A percentile compares a stretch with the other conserved stretches of the same genome.
These are phyloP conservation scores for Pseudocercospora cruenta DNA, from an alignment of 2,329 filamentous ascomycete genomes.

Conservation along the genomic window DNA sequence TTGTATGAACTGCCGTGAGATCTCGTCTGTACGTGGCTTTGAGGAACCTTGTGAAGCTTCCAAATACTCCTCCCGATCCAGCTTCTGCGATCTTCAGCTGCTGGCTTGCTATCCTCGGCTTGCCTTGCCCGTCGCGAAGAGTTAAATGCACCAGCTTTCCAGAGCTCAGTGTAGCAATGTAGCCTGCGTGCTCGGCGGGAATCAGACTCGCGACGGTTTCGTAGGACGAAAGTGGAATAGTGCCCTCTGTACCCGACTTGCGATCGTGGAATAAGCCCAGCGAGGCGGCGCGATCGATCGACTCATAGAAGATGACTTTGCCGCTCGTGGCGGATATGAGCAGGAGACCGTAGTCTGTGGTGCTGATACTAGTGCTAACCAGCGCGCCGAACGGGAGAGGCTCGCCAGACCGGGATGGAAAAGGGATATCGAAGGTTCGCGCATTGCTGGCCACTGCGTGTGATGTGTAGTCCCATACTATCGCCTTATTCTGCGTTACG, in stretches of 20 bases:
- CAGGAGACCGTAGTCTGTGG: constrained; percentile 82
- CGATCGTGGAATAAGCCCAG: constrained; percentile 82
- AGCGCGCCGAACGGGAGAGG: constrained; percentile 81
- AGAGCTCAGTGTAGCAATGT: constrained; percentile 80
- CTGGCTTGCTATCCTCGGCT: constrained; percentile 76
- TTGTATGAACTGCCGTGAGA: constrained; percentile 77
- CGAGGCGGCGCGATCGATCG: constrained; percentile 83
- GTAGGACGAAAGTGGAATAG: constrained; percentile 71
- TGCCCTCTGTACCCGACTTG: constrained; percentile 75
- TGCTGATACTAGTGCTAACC: constrained; percentile 75
- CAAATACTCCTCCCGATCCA: constrained; percentile 71
- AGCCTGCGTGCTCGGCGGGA: constrained; percentile 84
- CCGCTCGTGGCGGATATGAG: constrained; percentile 82
- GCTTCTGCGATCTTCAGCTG: constrained; percentile 68
- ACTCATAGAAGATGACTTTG: constrained; percentile 93
- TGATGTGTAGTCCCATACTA: constrained; percentile 84
- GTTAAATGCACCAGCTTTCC: constrained; percentile 86
- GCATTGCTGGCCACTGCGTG: constrained; percentile 70
- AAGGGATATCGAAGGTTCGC: constrained; percentile 78
- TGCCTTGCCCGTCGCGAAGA: constrained; percentile 82
- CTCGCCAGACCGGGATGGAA: constrained; percentile 68
- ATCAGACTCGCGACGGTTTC: constrained; percentile 78
- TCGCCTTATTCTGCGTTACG: constrained; percentile 78
- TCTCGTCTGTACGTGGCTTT: constrained; percentile 71
- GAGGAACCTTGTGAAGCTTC: constrained; percentile 77